These are phyloP conservation scores for Podaxis sp. DNA, from an alignment of 768 basidiomycete species.

Conservation along the genomic window DNA sequence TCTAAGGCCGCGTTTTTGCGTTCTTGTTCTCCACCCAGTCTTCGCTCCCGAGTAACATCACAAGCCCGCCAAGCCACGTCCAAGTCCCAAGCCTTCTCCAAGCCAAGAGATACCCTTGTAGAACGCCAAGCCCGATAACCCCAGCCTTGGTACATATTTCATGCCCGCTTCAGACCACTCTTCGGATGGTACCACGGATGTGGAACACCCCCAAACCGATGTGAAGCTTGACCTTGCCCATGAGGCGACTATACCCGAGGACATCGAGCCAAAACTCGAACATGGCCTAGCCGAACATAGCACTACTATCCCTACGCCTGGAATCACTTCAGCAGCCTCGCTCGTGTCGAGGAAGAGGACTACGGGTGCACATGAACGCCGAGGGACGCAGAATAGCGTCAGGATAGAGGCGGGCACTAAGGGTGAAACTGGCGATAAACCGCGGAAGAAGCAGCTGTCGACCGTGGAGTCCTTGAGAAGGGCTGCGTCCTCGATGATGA, in stretches of 20 bases:
- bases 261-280: background rate
- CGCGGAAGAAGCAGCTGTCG: background rate
- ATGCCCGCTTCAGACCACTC: background rate
- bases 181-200: background rate
- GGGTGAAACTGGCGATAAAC: too few species aligned
- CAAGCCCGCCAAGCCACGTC: too few species aligned
- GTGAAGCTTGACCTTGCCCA: background rate
- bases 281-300: background rate
- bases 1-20: too few species aligned
- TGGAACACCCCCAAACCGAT: background rate
- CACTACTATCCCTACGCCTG: background rate
- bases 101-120: too few species aligned
- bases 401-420: background rate
- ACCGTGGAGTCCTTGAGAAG: background rate
- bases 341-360: background rate
- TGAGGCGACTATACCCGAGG: background rate
- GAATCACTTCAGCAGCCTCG: background rate
- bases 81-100: too few species aligned
- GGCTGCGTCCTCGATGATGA: slow-evolving; percentile 26
- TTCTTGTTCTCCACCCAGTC: too few species aligned
- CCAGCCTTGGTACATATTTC: background rate
- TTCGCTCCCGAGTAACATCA: too few species aligned
- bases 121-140: background rate
- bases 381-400: background rate
- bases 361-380: background rate